phyloP scores from a whole-genome alignment of 2,329 filamentous ascomycete species.

The Cladosporium sphaerospermum region DNA sequence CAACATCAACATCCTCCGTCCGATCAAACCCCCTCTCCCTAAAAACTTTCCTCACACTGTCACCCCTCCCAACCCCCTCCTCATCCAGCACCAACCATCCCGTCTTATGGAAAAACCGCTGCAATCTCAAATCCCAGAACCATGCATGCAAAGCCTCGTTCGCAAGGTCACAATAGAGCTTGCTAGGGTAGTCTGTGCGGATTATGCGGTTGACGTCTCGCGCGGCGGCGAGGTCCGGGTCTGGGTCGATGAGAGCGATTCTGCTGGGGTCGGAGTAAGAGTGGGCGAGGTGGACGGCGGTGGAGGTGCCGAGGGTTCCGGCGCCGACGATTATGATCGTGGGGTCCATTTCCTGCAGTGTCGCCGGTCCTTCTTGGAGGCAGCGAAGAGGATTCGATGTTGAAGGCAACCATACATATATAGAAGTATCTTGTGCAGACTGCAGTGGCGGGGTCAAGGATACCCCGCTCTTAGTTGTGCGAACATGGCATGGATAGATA shows the following conservation, averaged over 20 bases:
- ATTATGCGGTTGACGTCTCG: conserved; percentile 30
- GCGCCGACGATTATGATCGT: conserved; percentile 21
- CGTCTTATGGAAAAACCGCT: conserved; percentile 50
- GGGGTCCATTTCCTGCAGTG: not conserved
- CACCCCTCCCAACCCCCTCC: conserved; percentile 25
- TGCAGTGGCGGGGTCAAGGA: not conserved
- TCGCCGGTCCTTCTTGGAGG: not conserved
- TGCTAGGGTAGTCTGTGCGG: conserved; percentile 26
- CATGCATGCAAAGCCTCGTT: conserved; percentile 36
- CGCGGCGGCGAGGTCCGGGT: conserved; percentile 40
- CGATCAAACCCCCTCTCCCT: conserved; percentile 36
- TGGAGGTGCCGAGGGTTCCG: conserved; percentile 22
- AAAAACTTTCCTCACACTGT: conserved; percentile 50
- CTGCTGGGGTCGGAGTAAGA: conserved; percentile 43
- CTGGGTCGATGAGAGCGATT: conserved; percentile 54
- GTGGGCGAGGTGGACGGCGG: conserved; percentile 53
- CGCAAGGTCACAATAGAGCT: conserved; percentile 27
- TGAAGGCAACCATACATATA: not conserved
- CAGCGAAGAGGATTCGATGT: not conserved
- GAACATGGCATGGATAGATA: not conserved
- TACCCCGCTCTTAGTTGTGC: not conserved
- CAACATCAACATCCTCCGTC: conserved; percentile 39
- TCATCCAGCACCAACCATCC: conserved; percentile 54
- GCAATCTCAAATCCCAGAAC: conserved; percentile 26
- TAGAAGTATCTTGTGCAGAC: not conserved